These are phyloP conservation scores for Sporothrix inflata DNA, from an alignment of 2,329 filamentous ascomycete species.

Conservation along the genomic window DNA sequence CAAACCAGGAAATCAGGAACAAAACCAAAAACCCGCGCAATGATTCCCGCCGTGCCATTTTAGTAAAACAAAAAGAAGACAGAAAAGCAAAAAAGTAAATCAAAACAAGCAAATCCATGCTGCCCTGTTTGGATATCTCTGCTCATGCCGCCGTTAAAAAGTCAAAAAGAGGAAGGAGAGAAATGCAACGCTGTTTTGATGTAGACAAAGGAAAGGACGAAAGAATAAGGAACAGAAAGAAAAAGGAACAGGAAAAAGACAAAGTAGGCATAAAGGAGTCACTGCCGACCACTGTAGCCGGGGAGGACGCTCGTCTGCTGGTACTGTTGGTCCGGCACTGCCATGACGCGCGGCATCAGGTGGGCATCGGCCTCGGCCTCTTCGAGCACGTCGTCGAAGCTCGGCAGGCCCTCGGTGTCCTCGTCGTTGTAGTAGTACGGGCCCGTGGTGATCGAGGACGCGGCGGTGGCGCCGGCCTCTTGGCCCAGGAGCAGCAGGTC, in stretches of 20 bases:
- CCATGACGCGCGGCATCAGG: slow-evolving; percentile 49
- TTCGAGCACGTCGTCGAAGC: slow-evolving; percentile 54
- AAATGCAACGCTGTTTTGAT: slow-evolving; percentile 27
- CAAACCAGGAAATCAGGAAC: neutral
- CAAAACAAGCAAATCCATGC: slow-evolving; percentile 12
- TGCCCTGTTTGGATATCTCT: slow-evolving; percentile 26
- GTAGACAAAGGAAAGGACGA: slow-evolving; percentile 5
- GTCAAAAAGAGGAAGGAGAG: neutral
- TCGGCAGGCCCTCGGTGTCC: slow-evolving; percentile 46
- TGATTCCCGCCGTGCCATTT: neutral
- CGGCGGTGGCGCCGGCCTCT: neutral
- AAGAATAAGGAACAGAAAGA: slow-evolving; percentile 2
- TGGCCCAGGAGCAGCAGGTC: neutral
- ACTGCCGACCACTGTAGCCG: slow-evolving; percentile 34
- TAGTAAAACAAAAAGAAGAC: neutral
- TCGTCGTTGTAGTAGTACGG: slow-evolving; percentile 29
- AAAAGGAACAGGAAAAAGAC: neutral
- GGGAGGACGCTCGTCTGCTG: slow-evolving; percentile 37
- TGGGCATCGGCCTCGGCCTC: slow-evolving; percentile 50
- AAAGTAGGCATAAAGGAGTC: neutral
- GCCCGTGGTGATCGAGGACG: neutral
- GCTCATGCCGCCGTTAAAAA: slow-evolving; percentile 19
- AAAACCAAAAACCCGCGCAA: slow-evolving; percentile 2
- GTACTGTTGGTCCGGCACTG: slow-evolving; percentile 38
- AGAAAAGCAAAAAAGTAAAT: neutral